A percentile compares a stretch with the other conserved stretches of the same genome.
phyloP scores from a whole-genome alignment of 2,329 filamentous ascomycete species.

The Graphilbum fragrans region DNA sequence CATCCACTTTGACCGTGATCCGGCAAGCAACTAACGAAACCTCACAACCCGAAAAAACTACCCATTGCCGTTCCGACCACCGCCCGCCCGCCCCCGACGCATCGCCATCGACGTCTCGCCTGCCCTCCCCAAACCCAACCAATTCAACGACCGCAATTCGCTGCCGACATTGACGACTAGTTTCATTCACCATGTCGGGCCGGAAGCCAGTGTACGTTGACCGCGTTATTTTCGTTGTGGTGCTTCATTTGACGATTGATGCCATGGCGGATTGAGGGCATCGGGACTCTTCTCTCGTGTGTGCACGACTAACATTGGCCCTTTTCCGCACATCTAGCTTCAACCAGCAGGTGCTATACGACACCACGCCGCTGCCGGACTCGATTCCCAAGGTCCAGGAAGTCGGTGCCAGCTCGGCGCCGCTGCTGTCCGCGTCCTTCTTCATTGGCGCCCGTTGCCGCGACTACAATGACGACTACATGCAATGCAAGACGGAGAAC shows the following conservation, averaged over 20 bases:
- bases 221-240: no score
- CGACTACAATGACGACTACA: constrained; percentile 96
- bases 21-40: constrained; percentile 1
- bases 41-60: constrained; percentile 4
- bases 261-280: no score
- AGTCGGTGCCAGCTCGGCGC: constrained; percentile 84
- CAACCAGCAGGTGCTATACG: constrained; percentile 85
- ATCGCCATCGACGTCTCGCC: neutral
- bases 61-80: no score
- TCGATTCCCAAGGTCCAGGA: constrained; percentile 88
- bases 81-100: constrained; percentile 2
- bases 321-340: no score
- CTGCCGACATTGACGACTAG: neutral
- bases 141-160: neutral
- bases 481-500: constrained; percentile 97
- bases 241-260: no score
- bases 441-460: constrained; percentile 96
- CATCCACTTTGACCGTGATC: constrained; percentile 7
- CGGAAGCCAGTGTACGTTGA: constrained; percentile 42
- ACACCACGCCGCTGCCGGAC: constrained; percentile 89
- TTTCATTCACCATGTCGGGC: constrained; percentile 35
- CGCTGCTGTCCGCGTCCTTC: constrained; percentile 81
- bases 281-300: no score
- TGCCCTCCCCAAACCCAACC: no score
- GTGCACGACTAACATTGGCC: no score